These are phyloP conservation scores for Cenchrus purpureus DNA, from an alignment of 176 grass and related monocot genomes.

Conservation along the genomic window DNA sequence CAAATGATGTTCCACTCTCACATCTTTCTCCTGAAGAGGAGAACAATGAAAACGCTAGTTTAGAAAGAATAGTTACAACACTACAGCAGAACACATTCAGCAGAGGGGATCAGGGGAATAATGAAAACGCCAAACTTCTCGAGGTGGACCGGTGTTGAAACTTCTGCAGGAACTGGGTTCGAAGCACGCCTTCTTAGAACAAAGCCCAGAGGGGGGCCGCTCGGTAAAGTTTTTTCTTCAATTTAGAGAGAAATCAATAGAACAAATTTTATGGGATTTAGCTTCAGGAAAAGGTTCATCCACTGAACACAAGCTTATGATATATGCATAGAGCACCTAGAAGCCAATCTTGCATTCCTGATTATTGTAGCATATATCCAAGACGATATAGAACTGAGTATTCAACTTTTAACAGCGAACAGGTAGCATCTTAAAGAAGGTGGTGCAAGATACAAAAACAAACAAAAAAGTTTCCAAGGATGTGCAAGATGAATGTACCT, in stretches of 20 bases:
- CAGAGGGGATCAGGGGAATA: background rate
- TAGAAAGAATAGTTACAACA: conserved; percentile 18
- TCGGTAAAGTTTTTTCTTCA: too few relatives aligned
- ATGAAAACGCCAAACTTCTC: background rate
- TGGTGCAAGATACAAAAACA: conserved; percentile 6
- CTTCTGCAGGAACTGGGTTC: background rate
- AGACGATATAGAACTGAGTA: background rate
- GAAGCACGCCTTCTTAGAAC: too few relatives aligned
- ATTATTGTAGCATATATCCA: conserved; percentile 34
- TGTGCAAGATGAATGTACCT: conserved; percentile 61
- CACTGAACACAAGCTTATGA: conserved; percentile 9
- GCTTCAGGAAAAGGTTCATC: conserved; percentile 17
- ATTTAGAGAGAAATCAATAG: background rate
- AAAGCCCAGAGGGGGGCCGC: too few relatives aligned
- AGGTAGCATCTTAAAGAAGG: conserved; percentile 3
- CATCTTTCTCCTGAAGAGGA: conserved; percentile 74
- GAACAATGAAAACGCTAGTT: conserved; percentile 16
- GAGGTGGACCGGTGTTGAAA: background rate
- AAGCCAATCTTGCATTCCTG: conserved; percentile 9
- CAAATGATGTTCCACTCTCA: conserved; percentile 90
- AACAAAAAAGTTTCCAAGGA: conserved; percentile 15
- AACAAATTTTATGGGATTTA: background rate
- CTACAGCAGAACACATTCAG: conserved; percentile 12
- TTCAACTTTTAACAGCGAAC: conserved; percentile 34
- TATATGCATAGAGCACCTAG: conserved; percentile 27